Conservation (phyloP, 345 rosid genomes). For the Gossypium raimondii region DNA sequence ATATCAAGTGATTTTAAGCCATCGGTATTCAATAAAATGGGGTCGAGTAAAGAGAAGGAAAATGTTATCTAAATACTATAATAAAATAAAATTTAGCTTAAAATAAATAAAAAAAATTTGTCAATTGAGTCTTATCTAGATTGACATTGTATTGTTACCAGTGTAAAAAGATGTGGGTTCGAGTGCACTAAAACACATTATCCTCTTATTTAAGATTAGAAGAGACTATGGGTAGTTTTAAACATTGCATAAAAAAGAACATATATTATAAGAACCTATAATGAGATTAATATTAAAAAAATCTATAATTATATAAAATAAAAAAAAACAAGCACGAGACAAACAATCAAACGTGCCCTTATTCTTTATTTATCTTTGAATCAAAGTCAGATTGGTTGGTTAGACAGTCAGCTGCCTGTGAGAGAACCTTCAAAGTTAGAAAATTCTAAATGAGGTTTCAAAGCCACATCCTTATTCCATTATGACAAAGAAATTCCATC, state of each 20-base stretch:
- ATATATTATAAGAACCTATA: too few species aligned
- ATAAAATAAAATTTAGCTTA: too few species aligned
- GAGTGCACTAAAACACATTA: neutral
- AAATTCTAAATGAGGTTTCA: conserved; percentile 23
- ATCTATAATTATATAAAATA: neutral
- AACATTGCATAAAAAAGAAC: too few species aligned
- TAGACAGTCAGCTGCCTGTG: neutral
- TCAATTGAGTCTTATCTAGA: rapidly evolving
- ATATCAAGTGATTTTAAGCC: too few species aligned
- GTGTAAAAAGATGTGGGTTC: too few species aligned
- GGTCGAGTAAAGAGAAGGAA: too few species aligned
- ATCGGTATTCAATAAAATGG: too few species aligned
- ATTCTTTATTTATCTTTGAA: conserved; percentile 32
- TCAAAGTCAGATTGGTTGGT: conserved; percentile 27
- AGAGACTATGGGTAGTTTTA: rapidly evolving
- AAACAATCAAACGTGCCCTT: conserved; percentile 22
- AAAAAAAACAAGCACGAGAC: conserved; percentile 7
- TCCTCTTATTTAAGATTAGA: neutral
- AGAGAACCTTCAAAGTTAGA: conserved; percentile 13
- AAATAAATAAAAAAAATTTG: neutral
- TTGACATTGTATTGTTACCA: too few species aligned
- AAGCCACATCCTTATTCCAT: conserved; percentile 17
- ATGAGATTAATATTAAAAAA: too few species aligned
- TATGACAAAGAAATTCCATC: conserved; percentile 39
- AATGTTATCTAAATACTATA: too few species aligned